phyloP scores from a whole-genome alignment of 2,329 filamentous ascomycete genomes.

The Coleophoma cylindrospora region DNA sequence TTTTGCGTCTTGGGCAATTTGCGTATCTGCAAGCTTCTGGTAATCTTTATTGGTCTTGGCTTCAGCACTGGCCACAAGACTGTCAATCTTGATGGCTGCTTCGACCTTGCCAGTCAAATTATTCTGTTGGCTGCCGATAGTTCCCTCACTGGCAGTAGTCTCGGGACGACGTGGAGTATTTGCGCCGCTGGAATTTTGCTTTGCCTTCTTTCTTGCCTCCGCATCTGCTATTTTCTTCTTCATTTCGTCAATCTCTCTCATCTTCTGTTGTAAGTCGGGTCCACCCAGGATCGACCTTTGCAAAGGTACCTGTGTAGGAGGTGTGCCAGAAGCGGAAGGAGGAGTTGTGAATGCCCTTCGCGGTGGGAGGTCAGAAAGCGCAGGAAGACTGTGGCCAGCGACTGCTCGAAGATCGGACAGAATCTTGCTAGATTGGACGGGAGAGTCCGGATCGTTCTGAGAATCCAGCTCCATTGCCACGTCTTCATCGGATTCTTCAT shows the following conservation, averaged over 20 bases:
- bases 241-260: conserved; percentile 55
- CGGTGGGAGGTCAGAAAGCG: conserved; percentile 33
- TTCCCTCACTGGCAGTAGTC: conserved; percentile 4
- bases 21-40: conserved; percentile 19
- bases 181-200: conserved; percentile 19
- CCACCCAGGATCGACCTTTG: conserved; percentile 10
- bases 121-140: not conserved
- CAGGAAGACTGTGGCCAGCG: conserved; percentile 38
- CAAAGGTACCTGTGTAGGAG: conserved; percentile 11
- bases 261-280: conserved; percentile 43
- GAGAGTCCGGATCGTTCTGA: conserved; percentile 42
- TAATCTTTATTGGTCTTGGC: conserved; percentile 14
- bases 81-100: conserved; percentile 20
- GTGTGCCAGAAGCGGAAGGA: conserved; percentile 16
- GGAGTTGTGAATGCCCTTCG: conserved; percentile 21
- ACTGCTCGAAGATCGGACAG: conserved; percentile 13
- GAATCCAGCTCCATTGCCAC: conserved; percentile 61
- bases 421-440: conserved; percentile 12
- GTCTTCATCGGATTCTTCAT: conserved; percentile 56
- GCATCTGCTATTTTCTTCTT: conserved; percentile 34
- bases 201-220: conserved; percentile 23
- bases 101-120: conserved; percentile 16
- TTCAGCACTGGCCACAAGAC: conserved; percentile 14
- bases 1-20: conserved; percentile 16
- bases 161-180: conserved; percentile 19